Evolutionary conservation across 2,329 filamentous ascomycete species (phyloP), one percentile per base, ranked within the genome.

Genomic region (Escovopsis sp.): DNA sequence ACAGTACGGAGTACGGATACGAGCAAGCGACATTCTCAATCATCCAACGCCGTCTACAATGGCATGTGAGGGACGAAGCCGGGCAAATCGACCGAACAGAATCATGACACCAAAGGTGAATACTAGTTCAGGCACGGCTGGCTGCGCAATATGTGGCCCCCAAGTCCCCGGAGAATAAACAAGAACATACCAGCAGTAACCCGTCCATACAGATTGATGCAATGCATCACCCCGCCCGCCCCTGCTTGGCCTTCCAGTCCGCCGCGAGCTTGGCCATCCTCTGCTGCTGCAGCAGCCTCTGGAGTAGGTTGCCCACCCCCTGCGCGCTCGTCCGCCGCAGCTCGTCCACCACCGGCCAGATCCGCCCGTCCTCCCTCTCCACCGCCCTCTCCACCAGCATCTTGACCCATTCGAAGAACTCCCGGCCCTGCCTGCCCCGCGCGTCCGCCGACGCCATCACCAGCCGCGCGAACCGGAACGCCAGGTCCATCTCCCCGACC

Each of bases 321-420:
- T 52, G 53, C 30, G 52, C 45, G n/a, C 38, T 34, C 18, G 42
- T 44, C 40, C 44, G 42, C 30, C 47, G 41, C 37, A 62, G 38
- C 38, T 47, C 47, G 39, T 62, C 59, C 32, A 62, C 49, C 5
- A 62, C 45, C 6, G 47, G 41, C 59, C 58, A 61, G 36, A 63
- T 55, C 6, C 58, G 50, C 18, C 47, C 39, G 23, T 63, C 58
- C 47, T 61, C 51, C 12, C 46, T 49, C 19, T 48, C 51, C 15
- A 56, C 45, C 4, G 57, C 57, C 19, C 45, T 42, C 32, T 53
- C 48, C 32, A 61, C 45, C 30, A 61, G 46, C 23, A 49, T 48
- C 44, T 49, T 48, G 19, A 57, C 46, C 59, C 59, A 61, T n/a
- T 28, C 36, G 6, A 53, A 39, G 2, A 41, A 36, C 26, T 43